phyloP scores from a whole-genome alignment of 2,329 filamentous ascomycete genomes.

The Pseudocercospora ulei region DNA sequence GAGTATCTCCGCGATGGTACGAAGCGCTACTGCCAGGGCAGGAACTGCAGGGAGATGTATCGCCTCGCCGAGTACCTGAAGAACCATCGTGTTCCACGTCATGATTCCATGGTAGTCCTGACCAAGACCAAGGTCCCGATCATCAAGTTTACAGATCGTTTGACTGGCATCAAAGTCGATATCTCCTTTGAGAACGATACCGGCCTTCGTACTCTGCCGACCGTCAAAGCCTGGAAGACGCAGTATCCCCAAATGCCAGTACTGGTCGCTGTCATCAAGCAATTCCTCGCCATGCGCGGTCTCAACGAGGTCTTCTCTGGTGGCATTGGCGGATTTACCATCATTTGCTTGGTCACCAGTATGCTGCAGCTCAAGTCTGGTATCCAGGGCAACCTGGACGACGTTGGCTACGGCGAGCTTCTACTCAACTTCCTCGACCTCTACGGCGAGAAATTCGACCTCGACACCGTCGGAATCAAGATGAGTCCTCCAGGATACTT shows the following conservation, averaged over 20 bases:
- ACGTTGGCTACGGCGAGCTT: conserved; percentile 60
- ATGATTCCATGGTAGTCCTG: conserved; percentile 57
- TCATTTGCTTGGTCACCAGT: conserved; percentile 87
- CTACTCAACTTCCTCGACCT: conserved; percentile 81
- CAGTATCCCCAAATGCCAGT: conserved; percentile 77
- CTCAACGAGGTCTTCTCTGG: conserved; percentile 87
- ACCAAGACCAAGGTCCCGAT: conserved; percentile 73
- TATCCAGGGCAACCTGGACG: conserved; percentile 52
- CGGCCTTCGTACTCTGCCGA: conserved; percentile 68
- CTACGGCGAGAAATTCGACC: conserved; percentile 75
- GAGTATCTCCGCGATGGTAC: conserved; percentile 49
- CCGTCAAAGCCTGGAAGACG: conserved; percentile 68
- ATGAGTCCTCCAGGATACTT: conserved; percentile 66
- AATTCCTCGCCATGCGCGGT: conserved; percentile 78
- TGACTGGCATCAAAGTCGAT: conserved; percentile 75
- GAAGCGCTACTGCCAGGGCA: conserved; percentile 45
- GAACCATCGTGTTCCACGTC: conserved; percentile 48
- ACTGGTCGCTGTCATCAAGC: conserved; percentile 80
- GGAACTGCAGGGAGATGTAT: conserved; percentile 49
- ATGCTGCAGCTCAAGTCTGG: conserved; percentile 72
- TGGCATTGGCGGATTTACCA: conserved; percentile 85
- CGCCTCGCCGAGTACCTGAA: conserved; percentile 55
- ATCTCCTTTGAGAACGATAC: conserved; percentile 89
- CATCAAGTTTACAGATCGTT: conserved; percentile 74
- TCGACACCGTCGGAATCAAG: conserved; percentile 59